These are phyloP conservation scores for Candida xiaguanensis DNA, from an alignment of 805 yeast species.

Conservation along the genomic window DNA sequence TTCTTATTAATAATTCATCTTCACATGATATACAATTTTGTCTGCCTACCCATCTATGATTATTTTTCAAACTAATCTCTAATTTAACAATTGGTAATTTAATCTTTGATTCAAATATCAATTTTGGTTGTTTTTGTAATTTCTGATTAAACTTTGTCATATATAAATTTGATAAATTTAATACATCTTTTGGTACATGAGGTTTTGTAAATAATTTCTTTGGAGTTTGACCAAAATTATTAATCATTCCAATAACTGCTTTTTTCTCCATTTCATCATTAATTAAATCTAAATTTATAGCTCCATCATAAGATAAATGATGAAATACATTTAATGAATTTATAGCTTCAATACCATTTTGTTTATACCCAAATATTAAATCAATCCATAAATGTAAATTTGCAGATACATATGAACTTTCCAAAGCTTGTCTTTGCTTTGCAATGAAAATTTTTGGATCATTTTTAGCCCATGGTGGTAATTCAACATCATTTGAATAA, in stretches of 20 bases:
- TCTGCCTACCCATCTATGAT: slow-evolving; percentile 51
- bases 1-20: slow-evolving; percentile 35
- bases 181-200: slow-evolving; percentile 51
- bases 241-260: slow-evolving; percentile 80
- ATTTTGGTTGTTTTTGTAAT: slow-evolving; percentile 25
- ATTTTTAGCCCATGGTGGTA: slow-evolving; percentile 83
- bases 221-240: slow-evolving; percentile 92
- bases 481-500: slow-evolving; percentile 53
- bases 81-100: slow-evolving; percentile 40
- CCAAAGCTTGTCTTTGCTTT: slow-evolving; percentile 79
- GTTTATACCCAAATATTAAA: slow-evolving; percentile 76
- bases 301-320: slow-evolving; percentile 80
- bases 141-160: slow-evolving; percentile 26
- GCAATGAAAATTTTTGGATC: slow-evolving; percentile 72
- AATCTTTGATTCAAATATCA: slow-evolving; percentile 42
- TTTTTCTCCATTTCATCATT: slow-evolving; percentile 69
- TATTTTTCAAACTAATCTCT: slow-evolving; percentile 38
- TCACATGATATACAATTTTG: slow-evolving; percentile 35
- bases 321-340: slow-evolving; percentile 74
- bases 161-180: slow-evolving; percentile 35
- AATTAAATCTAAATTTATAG: slow-evolving; percentile 70
- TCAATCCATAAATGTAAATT: slow-evolving; percentile 84
- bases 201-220: slow-evolving; percentile 63
- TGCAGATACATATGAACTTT: slow-evolving; percentile 73
- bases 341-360: slow-evolving; percentile 67